phyloP scores from a whole-genome alignment of 441 rosid species.

The Euphorbia schlechtendalii region DNA sequence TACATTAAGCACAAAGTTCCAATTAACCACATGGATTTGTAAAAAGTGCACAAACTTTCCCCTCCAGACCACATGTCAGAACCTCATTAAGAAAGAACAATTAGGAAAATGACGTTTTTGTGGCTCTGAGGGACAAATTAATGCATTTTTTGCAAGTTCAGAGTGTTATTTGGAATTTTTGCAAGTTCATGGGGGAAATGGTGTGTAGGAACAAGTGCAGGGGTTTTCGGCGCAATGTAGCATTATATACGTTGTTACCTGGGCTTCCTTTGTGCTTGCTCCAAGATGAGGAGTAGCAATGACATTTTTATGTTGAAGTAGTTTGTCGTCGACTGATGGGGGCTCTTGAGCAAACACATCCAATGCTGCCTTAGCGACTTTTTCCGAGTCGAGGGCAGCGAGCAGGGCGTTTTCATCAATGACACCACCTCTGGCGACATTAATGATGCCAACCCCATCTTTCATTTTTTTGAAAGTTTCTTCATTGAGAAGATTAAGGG shows the following conservation, averaged over 20 bases:
- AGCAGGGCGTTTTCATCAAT: constrained; percentile 88
- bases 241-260: constrained; percentile 35
- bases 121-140: too few species aligned
- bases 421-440: constrained; percentile 96
- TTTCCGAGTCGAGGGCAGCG: constrained; percentile 69
- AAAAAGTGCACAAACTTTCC: too few species aligned
- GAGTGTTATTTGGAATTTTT: too few species aligned
- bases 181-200: too few species aligned
- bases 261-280: constrained; percentile 92
- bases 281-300: constrained; percentile 95
- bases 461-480: constrained; percentile 74
- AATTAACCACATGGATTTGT: too few species aligned
- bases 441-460: constrained; percentile 76
- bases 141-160: too few species aligned
- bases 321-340: constrained; percentile 62
- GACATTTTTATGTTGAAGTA: constrained; percentile 75
- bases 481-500: constrained; percentile 64
- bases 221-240: too few species aligned
- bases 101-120: too few species aligned
- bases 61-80: too few species aligned
- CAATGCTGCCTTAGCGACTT: constrained; percentile 89
- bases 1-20: too few species aligned
- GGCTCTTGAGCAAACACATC: constrained; percentile 87
- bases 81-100: too few species aligned
- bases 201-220: too few species aligned